Evolutionary conservation across 441 rosid species (phyloP), one percentile per base, ranked within the genome.

Genomic region (Cnidoscolus chayamansa): DNA sequence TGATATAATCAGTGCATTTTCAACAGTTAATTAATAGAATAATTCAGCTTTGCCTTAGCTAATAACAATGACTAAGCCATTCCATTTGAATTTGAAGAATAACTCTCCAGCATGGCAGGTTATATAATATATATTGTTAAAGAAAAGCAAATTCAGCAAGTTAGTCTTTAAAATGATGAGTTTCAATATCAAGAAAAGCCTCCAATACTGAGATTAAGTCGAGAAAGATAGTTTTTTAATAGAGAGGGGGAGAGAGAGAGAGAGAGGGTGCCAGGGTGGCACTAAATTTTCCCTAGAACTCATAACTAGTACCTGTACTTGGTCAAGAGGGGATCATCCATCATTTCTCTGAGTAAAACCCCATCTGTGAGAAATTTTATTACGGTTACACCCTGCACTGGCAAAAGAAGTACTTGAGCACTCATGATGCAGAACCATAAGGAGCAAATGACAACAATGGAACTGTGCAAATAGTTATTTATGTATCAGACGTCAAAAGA

Each of bases 251-350:
- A 43, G 50, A 37, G 40, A 72, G 2, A 48, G 30, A 1, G 51
- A 61, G 35, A 63, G 12, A 55, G 66, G 7, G 10, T 25, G 25
- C 25, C 25, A n/a, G 13, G 11, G 45, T 20, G 54, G 17, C 25
- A 71, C 17, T 9, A 70, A 59, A 62, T 66, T 1, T 49, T 68
- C 51, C 40, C 17, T 74, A 61, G 43, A 76, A 40, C 54, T 51
- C 19, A 77, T 37, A 77, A 67, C 35, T 48, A 67, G 67, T 84
- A 95, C 99, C 98, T 92, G 68, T 95, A 95, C 79, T 93, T 95
- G 7, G 97, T 86, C 89, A 95, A 85, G 72, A 95, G 95, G 48
- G 97, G 98, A 89, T 95, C 99, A 60, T 87, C 98, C 98, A 95
- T 95, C 98, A 95, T 90, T 83, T 95, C 98, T 81, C 97, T 88